These are phyloP conservation scores for Sphaerulina musiva DNA, from an alignment of 2,329 filamentous ascomycete genomes.

Conservation along the genomic window DNA sequence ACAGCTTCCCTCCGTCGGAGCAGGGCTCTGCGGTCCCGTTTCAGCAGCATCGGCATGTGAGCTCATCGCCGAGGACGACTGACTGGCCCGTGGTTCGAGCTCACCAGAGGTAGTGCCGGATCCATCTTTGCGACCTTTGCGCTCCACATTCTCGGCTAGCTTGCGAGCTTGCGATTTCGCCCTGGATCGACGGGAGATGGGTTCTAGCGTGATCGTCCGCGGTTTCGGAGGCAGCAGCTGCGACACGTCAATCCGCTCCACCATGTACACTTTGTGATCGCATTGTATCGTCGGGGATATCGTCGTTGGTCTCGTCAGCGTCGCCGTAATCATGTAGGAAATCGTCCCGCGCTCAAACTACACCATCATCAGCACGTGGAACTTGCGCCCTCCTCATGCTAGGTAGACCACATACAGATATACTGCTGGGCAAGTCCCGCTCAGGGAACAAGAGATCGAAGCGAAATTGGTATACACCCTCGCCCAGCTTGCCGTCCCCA, in stretches of 20 bases:
- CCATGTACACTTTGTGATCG: slow-evolving; percentile 70
- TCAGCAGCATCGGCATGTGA: slow-evolving; percentile 28
- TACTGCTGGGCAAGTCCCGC: slow-evolving; percentile 74
- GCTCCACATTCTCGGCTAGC: slow-evolving; percentile 26
- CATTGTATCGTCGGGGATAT: slow-evolving; percentile 74
- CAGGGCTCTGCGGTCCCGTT: slow-evolving; percentile 36
- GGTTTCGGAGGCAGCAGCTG: slow-evolving; percentile 66
- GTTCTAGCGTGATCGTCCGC: slow-evolving; percentile 78
- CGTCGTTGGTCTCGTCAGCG: slow-evolving; percentile 78
- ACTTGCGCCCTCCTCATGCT: neutral
- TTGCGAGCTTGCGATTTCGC: slow-evolving; percentile 49
- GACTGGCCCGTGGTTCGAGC: slow-evolving; percentile 21
- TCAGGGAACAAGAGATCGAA: slow-evolving; percentile 66
- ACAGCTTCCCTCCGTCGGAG: slow-evolving; percentile 44
- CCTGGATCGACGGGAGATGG: slow-evolving; percentile 63
- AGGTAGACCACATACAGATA: slow-evolving; percentile 62
- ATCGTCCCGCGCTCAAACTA: slow-evolving; percentile 95
- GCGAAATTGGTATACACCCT: slow-evolving; percentile 72
- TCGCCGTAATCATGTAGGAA: slow-evolving; percentile 83
- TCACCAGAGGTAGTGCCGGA: slow-evolving; percentile 23
- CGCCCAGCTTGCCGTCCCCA: slow-evolving; percentile 67
- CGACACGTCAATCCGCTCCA: slow-evolving; percentile 81
- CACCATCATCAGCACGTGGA: slow-evolving; percentile 14
- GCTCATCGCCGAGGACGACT: slow-evolving; percentile 27
- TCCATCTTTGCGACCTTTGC: slow-evolving; percentile 22